Base-by-base conservation (phyloP, 1,284 basidiomycete species). In the Golubevia pallescens region DNA sequence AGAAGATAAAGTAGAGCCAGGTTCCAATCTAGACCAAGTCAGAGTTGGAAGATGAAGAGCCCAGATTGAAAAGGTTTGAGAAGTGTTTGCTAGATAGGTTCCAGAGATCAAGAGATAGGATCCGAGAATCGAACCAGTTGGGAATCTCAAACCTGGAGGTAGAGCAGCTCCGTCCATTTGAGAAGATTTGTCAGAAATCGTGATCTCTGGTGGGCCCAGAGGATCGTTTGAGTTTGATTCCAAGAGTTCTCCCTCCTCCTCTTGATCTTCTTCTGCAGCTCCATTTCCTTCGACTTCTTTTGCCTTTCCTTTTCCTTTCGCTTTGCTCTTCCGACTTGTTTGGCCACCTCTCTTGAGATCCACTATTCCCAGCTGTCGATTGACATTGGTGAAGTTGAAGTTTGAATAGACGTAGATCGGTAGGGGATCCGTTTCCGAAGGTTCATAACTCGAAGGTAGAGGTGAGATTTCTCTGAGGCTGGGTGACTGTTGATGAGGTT, bases 301-400 rank as follows among this genome's bases (percentile, higher is more conserved):
- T 10, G 10, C 42, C 16, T 48, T 48, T 10, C 42, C 42, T 48
- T 48, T 48, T 48, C 42, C 42, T 16, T 48, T 48, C 42, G 42
- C 8, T 16, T 16, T 48, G 28, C 28, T 28, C 16, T 48, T 48
- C 16, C 42, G 42, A 48, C 16, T 48, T 28, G 28, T 28, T 28
- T 28, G 28, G 28, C 28, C 28, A 10, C 42, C 42, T 48, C 42
- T 57, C 55, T 34, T 59, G 8, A 24, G 19, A n/a, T 60, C 63
- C 48, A 80, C 66, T 38, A 75, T 65, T 62, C 80, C 76, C 63
- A 81, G 74, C 67, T 81, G 77, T 52, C 79, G 64, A 56, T 77
- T 72, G 34, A 81, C 79, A 55, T 81, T 76, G 57, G 77, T 77
- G 56, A 81, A 81, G 60, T 80, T 80, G 72, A 78, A 80, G 55